phyloP scores from a whole-genome alignment of 192 early-diverging fungal genomes.

The Allomyces arbusculus region DNA sequence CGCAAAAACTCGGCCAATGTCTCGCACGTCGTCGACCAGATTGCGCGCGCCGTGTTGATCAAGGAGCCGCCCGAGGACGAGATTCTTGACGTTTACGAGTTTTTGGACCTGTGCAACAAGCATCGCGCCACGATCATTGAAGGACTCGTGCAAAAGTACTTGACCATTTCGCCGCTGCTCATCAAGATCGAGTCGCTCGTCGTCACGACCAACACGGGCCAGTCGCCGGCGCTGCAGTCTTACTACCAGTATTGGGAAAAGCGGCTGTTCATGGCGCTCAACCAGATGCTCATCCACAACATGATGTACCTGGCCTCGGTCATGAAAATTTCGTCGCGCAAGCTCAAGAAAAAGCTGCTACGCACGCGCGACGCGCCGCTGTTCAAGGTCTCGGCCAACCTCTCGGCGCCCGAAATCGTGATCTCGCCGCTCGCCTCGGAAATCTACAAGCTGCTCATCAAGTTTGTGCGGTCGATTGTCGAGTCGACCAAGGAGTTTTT shows the following conservation, averaged over 20 bases:
- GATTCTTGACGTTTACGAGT: constrained; percentile 61
- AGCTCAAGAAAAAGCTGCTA: not conserved
- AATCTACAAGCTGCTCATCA: constrained; percentile 30
- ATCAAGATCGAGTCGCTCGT: constrained; percentile 73
- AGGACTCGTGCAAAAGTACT: constrained; percentile 47
- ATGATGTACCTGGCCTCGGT: constrained; percentile 50
- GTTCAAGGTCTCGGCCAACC: not conserved
- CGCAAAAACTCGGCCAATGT: constrained; percentile 59
- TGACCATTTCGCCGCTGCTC: constrained; percentile 43
- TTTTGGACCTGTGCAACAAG: constrained; percentile 57
- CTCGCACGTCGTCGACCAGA: constrained; percentile 86
- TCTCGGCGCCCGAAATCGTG: not conserved
- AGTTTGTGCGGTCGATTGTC: constrained; percentile 29
- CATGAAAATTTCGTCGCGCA: constrained; percentile 14
- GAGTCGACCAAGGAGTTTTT: constrained; percentile 39
- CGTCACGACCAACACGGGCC: constrained; percentile 77
- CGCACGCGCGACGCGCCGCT: not conserved
- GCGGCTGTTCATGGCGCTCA: constrained; percentile 55
- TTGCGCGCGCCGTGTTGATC: constrained; percentile 62
- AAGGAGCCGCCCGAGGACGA: constrained; percentile 82
- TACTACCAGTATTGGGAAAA: constrained; percentile 73
- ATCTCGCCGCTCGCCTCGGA: not conserved
- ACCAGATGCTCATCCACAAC: constrained; percentile 49
- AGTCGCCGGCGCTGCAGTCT: constrained; percentile 73
- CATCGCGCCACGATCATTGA: constrained; percentile 43